These are phyloP conservation scores for Rhododendron mucronatum DNA, from an alignment of 148 eudicot genomes.

Conservation along the genomic window DNA sequence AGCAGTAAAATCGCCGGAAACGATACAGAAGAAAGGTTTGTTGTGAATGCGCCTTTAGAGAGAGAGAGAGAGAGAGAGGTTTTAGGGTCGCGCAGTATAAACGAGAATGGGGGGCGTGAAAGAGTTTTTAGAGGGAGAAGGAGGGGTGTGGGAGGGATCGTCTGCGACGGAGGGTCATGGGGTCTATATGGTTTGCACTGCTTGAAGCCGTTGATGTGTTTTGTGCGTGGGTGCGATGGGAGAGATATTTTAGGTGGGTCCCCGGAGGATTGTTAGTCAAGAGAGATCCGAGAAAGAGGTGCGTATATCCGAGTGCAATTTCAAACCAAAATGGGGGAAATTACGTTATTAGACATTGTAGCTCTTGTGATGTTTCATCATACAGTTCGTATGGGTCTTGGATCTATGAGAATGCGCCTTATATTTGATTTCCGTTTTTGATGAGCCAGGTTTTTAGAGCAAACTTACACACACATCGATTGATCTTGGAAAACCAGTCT, in stretches of 20 bases:
- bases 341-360: background rate
- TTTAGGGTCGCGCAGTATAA: conserved; percentile 1
- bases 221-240: background rate
- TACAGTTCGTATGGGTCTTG: background rate
- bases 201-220: background rate
- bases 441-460: background rate
- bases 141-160: background rate
- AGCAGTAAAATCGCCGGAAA: background rate
- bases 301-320: background rate
- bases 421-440: background rate
- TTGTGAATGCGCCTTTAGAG: background rate
- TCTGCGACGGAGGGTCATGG: background rate
- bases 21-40: background rate
- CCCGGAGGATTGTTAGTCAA: background rate
- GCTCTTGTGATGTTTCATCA: background rate
- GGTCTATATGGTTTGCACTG: background rate
- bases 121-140: background rate
- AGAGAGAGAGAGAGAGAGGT: background rate
- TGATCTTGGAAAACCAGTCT: background rate
- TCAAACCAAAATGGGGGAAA: background rate
- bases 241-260: conserved; percentile 4
- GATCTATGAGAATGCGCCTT: background rate
- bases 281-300: background rate
- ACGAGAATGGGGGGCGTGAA: background rate
- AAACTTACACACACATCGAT: no score